These are phyloP conservation scores for Pichia kluyveri DNA, from an alignment of 805 yeast species.

Conservation along the genomic window DNA sequence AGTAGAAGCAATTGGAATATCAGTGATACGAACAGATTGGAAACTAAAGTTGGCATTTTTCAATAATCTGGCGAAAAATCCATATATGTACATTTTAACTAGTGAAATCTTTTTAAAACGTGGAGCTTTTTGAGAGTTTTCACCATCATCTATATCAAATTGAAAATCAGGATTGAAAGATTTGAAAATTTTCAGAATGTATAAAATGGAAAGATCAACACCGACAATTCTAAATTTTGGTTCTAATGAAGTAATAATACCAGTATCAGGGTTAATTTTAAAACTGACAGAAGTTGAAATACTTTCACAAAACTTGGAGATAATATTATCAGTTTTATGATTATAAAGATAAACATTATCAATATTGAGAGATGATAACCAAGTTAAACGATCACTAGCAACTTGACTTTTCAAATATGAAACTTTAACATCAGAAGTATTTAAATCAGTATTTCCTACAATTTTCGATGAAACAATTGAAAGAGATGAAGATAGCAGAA, in stretches of 20 bases:
- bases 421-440: not conserved
- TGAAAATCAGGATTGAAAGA: not conserved
- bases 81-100: slow-evolving; percentile 8
- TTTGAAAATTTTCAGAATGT: slow-evolving; percentile 7
- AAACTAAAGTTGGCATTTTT: slow-evolving; percentile 16
- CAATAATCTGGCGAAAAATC: slow-evolving; percentile 15
- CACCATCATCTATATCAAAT: not conserved
- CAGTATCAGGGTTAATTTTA: slow-evolving; percentile 12
- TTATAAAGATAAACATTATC: slow-evolving; percentile 2
- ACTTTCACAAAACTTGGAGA: slow-evolving; percentile 7
- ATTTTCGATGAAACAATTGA: slow-evolving; percentile 1
- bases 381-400: not conserved
- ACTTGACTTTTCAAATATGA: slow-evolving; percentile 1
- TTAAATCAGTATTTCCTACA: slow-evolving; percentile 6
- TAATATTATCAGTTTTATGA: not conserved
- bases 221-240: slow-evolving; percentile 8
- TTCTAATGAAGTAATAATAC: slow-evolving; percentile 11
- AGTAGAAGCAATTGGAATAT: slow-evolving; percentile 18
- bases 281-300: slow-evolving; percentile 8
- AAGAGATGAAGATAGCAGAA: slow-evolving; percentile 4
- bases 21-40: slow-evolving; percentile 16
- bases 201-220: slow-evolving; percentile 13
- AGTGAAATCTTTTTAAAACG: not conserved
- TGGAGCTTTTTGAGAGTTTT: not conserved
- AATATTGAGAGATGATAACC: slow-evolving; percentile 5